phyloP scores from a whole-genome alignment of 2,329 filamentous ascomycete species.

The Tolypocladium tropicale region DNA sequence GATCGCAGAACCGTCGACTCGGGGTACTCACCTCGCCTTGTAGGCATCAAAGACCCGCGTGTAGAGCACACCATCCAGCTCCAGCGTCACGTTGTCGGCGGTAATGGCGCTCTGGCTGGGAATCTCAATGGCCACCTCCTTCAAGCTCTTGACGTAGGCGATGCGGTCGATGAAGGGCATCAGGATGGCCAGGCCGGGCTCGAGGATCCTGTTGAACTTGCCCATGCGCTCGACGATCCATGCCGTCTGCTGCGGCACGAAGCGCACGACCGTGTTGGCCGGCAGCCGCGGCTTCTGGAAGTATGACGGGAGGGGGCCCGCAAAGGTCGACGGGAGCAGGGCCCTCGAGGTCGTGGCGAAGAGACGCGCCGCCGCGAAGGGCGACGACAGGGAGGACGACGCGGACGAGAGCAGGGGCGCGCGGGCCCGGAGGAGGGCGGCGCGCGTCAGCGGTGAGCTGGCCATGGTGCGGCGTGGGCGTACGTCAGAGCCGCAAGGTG shows the following conservation, averaged over 20 bases:
- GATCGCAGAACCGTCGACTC: no score
- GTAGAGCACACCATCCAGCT: conserved; percentile 91
- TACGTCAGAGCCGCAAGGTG: conserved; percentile 5
- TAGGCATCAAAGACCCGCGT: conserved; percentile 96
- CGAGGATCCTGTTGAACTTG: conserved; percentile 85
- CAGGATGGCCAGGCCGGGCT: conserved; percentile 82
- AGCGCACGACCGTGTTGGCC: conserved; percentile 88
- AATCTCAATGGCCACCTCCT: conserved; percentile 93
- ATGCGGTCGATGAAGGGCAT: conserved; percentile 90
- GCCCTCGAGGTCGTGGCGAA: conserved; percentile 20
- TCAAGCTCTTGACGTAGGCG: conserved; percentile 94
- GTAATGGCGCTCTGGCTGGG: conserved; percentile 97
- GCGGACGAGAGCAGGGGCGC: conserved; percentile 6
- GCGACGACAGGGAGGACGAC: conserved; percentile 6
- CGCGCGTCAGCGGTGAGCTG: conserved; percentile 13
- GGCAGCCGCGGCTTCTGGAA: conserved; percentile 69
- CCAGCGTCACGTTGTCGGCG: conserved; percentile 93
- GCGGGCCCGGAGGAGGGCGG: conserved; percentile 5
- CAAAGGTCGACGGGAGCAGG: conserved; percentile 21
- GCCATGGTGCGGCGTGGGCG: conserved; percentile 13
- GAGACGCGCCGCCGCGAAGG: conserved; percentile 12
- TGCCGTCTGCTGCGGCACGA: conserved; percentile 98
- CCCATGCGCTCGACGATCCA: conserved; percentile 99
- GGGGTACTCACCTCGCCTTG: conserved; percentile 72
- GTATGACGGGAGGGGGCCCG: conserved; percentile 51